These are phyloP conservation scores for Pyrenophora teres DNA, from an alignment of 2,329 filamentous ascomycete species.

Conservation along the genomic window DNA sequence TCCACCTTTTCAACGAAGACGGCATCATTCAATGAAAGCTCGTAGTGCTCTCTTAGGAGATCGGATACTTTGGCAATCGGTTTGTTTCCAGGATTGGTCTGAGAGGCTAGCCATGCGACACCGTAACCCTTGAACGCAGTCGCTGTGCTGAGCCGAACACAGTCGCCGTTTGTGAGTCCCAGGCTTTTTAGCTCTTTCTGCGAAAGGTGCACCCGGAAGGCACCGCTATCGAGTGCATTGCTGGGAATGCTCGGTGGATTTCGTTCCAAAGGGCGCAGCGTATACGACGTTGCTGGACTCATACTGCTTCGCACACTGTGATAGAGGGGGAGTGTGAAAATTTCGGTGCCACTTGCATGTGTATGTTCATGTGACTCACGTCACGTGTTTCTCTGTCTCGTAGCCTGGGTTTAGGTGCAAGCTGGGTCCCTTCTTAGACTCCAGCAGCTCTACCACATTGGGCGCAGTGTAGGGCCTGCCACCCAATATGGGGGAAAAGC, in stretches of 20 bases:
- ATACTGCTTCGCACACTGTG: constrained; percentile 15
- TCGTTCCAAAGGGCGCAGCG: constrained; percentile 58
- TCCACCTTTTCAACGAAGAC: constrained; percentile 63
- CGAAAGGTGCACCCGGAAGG: constrained; percentile 64
- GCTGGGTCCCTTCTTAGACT: no score
- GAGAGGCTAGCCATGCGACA: constrained; percentile 65
- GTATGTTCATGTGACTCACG: constrained; percentile 7
- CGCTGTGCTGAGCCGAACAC: constrained; percentile 57
- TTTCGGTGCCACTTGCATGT: background rate
- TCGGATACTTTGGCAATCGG: constrained; percentile 66
- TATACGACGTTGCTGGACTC: constrained; percentile 48
- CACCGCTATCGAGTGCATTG: constrained; percentile 59
- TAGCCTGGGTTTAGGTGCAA: background rate
- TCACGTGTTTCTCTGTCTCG: constrained; percentile 2
- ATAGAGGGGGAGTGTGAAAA: constrained; percentile 1
- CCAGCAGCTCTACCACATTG: background rate
- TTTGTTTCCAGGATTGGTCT: constrained; percentile 48
- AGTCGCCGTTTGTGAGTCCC: constrained; percentile 62
- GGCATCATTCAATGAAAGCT: constrained; percentile 63
- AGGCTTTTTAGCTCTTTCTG: constrained; percentile 61
- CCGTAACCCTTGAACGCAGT: constrained; percentile 57
- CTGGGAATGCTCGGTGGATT: constrained; percentile 52
- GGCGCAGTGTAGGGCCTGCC: background rate
- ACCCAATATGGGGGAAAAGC: constrained; percentile 12
- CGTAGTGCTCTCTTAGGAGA: constrained; percentile 71